Percentiles rank a stretch among this genome's conserved stretches.
Evolutionary conservation across 495 filamentous ascomycete genomes (phyloP).

Genomic region (Tuber microsphaerosporum): DNA sequence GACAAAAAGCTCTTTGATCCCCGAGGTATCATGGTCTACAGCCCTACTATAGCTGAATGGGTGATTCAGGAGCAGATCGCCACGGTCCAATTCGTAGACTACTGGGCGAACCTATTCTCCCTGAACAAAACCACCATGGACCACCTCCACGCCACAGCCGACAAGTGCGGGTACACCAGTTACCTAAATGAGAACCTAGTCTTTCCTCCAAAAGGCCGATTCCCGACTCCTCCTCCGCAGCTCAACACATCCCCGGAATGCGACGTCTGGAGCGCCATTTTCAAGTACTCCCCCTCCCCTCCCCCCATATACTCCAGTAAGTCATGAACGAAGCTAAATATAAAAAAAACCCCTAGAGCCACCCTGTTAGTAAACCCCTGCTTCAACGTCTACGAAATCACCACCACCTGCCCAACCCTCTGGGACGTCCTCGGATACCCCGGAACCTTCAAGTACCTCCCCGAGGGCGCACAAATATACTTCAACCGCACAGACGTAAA

Average conservation of each 20-base stretch:
- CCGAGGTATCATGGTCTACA: conserved; percentile 61
- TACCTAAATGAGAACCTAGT: conserved; percentile 57
- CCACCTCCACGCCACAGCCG: conserved; percentile 51
- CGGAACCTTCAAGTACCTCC: conserved; percentile 49
- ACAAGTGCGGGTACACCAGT: conserved; percentile 59
- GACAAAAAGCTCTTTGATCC: conserved; percentile 62
- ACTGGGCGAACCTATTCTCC: conserved; percentile 54
- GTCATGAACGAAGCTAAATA: not conserved
- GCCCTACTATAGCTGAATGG: conserved; percentile 55
- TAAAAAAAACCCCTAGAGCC: conserved; percentile 43
- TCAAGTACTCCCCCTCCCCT: conserved; percentile 14
- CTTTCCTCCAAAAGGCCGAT: conserved; percentile 58
- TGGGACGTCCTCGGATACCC: conserved; percentile 72
- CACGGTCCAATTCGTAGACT: conserved; percentile 56
- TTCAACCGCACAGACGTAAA: conserved; percentile 75
- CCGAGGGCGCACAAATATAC: conserved; percentile 56
- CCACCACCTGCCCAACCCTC: conserved; percentile 64
- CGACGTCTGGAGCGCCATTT: conserved; percentile 26
- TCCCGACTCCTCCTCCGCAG: conserved; percentile 44
- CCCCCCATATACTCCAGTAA: not conserved
- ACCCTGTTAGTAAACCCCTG: conserved; percentile 62
- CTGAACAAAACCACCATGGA: conserved; percentile 62
- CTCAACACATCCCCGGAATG: conserved; percentile 10
- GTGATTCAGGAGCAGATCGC: conserved; percentile 51
- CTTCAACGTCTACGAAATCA: conserved; percentile 71